Base-by-base conservation (phyloP, 2,329 filamentous ascomycete genomes). In the Scedosporium apiospermum region DNA sequence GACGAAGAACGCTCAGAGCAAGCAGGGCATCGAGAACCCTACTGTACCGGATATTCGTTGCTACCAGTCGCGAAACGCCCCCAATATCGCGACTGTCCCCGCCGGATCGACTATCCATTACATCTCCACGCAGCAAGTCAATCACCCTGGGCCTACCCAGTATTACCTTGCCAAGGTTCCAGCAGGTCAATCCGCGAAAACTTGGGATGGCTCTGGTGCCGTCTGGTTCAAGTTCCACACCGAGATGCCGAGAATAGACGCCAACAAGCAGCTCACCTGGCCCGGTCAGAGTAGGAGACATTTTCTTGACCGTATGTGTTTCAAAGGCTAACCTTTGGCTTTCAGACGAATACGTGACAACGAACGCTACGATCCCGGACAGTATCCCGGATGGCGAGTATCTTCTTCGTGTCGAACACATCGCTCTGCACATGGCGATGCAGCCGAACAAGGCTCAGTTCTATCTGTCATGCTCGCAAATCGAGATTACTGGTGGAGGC, bases 181-280 rank as follows among this genome's bases (percentile, higher is more conserved):
- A 3, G 65, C 62, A 23, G 74, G 73, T 1, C 60, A 67, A 23
- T 69, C 69, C 14, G 73, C 71, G 30, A 68, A 69, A 3, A 71
- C 67, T 14, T 76, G 71, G 69, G 74, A 76, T 61, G 74, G 74
- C 7, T 69, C 70, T 1, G 75, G 75, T 2, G 69, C 68, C 16
- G 72, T 74, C 2, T 76, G 74, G 74, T 75, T 74, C 68, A 62
- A 62, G 61, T 62, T 62, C 55, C 53, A 69, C 62, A 75, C 75
- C 0, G 71, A 73, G 63, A 69, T 74, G 67, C 78, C 80, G n/a
- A 71, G 71, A 9, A 76, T 79, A 65, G 77, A 77, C 63, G 26
- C 26, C 3, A 77, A 77, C 63, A 80, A 79, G 71, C 74, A 77
- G 63, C 74, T 82, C 27, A 77, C 76, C 49, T 74, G 72, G 73